Base-by-base conservation (phyloP, 495 filamentous ascomycete species). In the Tetracladium setigerum region DNA sequence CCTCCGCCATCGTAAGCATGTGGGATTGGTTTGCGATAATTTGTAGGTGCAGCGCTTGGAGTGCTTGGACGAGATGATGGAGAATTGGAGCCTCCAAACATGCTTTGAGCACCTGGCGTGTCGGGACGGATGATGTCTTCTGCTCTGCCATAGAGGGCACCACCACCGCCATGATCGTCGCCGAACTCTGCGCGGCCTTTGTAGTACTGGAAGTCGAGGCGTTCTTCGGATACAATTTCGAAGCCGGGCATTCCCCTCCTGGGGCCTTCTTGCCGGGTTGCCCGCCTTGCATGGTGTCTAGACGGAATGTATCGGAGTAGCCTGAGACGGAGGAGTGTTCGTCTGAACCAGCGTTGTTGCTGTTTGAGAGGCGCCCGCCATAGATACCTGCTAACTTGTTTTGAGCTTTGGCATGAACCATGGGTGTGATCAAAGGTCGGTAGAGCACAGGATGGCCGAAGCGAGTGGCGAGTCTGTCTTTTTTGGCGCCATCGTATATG, bases 401-500 rank as follows among this genome's bases (percentile, higher is more conserved):
- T 49, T 89, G 82, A 14, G 89, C 87, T 61, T 84, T 91, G 34
- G 86, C 87, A 52, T 92, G 85, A 10, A 98, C 91, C 92, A 98
- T 98, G 0, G 92, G 92, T 0, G 87, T 94, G 54, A 91, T 86
- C 40, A 98, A 76, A 7, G 84, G 82, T 55, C 84, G 85, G 67
- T 87, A 95, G 15, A 98, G 78, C 11, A 85, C 90, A 13, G 92
- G 92, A 60, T 97, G 87, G 4, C 89, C 89, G 63, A 95, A 98
- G 34, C 87, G 80, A 34, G 81, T 73, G 31, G 74, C 83, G 3
- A 97, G 78, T 16, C 85, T 82, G 45, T 94, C 89, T 35, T 72
- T 79, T 38, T 63, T 69, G 22, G 22, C 3, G 2, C 42, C 40
- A 15, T 46, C 41, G 36, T 42, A 44, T 6, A 45, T 35, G 17